Base-by-base conservation (phyloP, 257 asterid species). In the Scutellaria minor region DNA sequence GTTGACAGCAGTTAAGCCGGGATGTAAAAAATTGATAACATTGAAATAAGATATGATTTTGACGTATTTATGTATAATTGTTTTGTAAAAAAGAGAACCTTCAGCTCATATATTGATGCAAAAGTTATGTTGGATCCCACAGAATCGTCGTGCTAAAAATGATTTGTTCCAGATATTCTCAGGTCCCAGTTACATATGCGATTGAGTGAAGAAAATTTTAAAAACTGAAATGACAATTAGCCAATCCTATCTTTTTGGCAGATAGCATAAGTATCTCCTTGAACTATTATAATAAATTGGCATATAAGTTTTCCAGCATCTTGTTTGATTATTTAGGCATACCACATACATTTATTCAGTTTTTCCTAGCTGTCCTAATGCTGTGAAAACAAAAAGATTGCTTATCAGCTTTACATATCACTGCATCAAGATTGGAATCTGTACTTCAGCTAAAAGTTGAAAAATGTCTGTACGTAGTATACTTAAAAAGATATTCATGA, bases 51-150 rank as follows among this genome's bases (percentile, higher is more conserved):
- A 48, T 66, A 66, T 47, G n/a, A 24, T 66, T 44, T 37, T 37
- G 50, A 14, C 3, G 0, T 3, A 31, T 61, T 39, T n/a, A 60
- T 39, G 50, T 7, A 2, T 31, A 7, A 50, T 66, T 9, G 9
- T n/a, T 63, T 35, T 64, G 2, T 31, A 12, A 47, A 12, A 18
- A 48, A 42, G 5, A 13, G 14, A 47, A 51, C 9, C 71, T 48
- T 66, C 58, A 7, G 18, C 12, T 47, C 46, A 47, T 65, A 27
- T 65, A 66, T 15, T 9, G 44, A 54, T 4, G 15, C 72, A 35
- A 53, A 52, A 22, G 41, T 22, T 10, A 44, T 64, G 22, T 24
- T 42, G 20, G 20, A 44, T 44, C 22, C 54, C 8, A 45, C 22
- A 44, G 39, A 44, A 22, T n/a, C 44, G 42, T 22, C 8, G 6